Conservation (phyloP, 1,139 yeast species). For the Insectozyma bohioensis region DNA sequence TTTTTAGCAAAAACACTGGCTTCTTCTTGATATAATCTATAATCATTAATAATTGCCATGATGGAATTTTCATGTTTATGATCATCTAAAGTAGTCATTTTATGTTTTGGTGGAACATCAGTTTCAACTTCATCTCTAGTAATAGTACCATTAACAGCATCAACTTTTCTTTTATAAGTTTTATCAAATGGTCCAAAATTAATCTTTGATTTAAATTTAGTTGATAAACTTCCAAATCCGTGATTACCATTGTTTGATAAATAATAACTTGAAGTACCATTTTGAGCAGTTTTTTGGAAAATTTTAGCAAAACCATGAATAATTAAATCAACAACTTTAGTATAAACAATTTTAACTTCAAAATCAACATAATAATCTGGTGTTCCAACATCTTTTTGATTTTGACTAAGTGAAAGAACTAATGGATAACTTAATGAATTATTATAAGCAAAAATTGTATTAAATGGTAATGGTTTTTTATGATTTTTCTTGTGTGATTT, state of each 20-base stretch:
- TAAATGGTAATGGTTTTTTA: slow-evolving; percentile 6
- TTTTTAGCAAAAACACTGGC: background rate
- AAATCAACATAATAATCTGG: slow-evolving; percentile 19
- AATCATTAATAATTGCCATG: background rate
- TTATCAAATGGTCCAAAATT: slow-evolving; percentile 19
- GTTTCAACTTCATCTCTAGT: slow-evolving; percentile 10
- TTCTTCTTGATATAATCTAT: background rate
- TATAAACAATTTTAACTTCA: slow-evolving; percentile 18
- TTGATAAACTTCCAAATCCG: slow-evolving; percentile 44
- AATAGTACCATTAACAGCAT: slow-evolving; percentile 39
- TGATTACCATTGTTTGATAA: slow-evolving; percentile 50
- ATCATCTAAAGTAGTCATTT: too few species aligned
- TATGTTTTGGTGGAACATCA: background rate
- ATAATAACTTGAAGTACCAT: slow-evolving; percentile 50
- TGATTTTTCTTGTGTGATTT: background rate
- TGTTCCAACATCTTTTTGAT: slow-evolving; percentile 9
- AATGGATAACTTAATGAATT: slow-evolving; percentile 24
- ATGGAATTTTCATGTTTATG: too few species aligned
- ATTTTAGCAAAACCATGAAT: slow-evolving; percentile 22
- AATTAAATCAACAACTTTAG: slow-evolving; percentile 16
- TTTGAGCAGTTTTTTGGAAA: slow-evolving; percentile 24
- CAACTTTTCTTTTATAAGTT: slow-evolving; percentile 39
- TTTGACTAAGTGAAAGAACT: slow-evolving; percentile 15
- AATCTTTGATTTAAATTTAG: slow-evolving; percentile 37
- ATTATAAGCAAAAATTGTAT: slow-evolving; percentile 19